Evolutionary conservation across 345 rosid species (phyloP).

Genomic region (Lagerstroemia speciosa): DNA sequence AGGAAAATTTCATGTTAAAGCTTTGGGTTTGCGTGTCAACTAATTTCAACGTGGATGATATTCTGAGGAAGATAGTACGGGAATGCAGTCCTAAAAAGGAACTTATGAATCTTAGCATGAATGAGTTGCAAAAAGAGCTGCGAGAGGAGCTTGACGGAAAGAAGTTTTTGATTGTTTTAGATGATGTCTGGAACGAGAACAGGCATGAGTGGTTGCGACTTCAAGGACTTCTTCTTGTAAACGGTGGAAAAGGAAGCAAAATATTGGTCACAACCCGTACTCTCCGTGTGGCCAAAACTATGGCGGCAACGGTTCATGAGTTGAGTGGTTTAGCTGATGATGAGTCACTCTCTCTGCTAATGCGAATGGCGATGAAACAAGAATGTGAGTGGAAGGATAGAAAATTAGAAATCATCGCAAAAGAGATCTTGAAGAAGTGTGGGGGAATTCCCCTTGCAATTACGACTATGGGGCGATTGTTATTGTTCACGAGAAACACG

Average conservation of each 20-base stretch:
- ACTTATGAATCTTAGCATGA: too few relatives aligned
- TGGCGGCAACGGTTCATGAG: neutral
- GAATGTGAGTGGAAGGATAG: neutral
- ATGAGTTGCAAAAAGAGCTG: too few relatives aligned
- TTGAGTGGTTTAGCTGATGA: neutral
- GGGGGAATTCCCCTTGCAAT: neutral
- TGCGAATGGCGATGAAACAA: neutral
- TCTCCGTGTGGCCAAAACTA: neutral
- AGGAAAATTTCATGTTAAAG: too few relatives aligned
- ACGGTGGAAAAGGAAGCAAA: conserved; percentile 1
- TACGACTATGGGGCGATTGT: neutral
- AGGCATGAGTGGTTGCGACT: neutral
- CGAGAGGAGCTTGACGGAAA: too few relatives aligned
- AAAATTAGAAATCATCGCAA: neutral
- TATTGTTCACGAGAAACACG: neutral
- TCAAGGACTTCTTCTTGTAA: neutral
- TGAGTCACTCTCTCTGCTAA: neutral
- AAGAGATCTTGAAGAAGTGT: neutral
- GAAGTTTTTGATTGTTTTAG: too few relatives aligned
- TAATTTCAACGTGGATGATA: too few relatives aligned
- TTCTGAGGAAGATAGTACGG: too few relatives aligned
- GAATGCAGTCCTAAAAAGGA: too few relatives aligned
- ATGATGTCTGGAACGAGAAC: too few relatives aligned
- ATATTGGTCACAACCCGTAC: neutral
- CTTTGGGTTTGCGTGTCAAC: too few relatives aligned